phyloP scores from a whole-genome alignment of 225 moss, liverwort and hornwort genomes.

The Pseudoscleropodium purum region DNA sequence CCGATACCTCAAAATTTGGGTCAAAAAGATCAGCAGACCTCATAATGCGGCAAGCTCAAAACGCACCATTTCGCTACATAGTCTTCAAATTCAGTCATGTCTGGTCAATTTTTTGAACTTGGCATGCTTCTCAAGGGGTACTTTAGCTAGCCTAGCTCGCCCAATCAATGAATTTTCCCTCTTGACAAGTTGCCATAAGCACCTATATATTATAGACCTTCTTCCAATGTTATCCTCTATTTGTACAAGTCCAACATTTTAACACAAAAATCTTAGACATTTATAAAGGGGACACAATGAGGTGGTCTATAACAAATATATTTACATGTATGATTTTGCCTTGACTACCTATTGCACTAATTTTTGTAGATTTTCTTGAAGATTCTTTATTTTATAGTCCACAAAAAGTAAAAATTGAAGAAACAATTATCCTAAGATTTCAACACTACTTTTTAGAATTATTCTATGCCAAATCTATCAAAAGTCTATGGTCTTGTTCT shows the following conservation, averaged over 20 bases:
- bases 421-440: neutral
- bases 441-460: accelerated
- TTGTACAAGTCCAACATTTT: neutral
- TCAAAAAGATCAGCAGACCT: no score
- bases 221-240: accelerated
- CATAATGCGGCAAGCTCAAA: no score
- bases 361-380: neutral
- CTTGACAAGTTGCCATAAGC: no score
- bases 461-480: neutral
- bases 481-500: neutral
- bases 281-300: neutral
- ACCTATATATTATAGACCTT: neutral
- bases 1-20: no score
- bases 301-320: neutral
- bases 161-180: no score
- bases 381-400: neutral
- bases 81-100: no score
- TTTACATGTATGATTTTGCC: neutral
- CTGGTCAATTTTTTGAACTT: no score
- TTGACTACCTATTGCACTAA: neutral
- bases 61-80: no score
- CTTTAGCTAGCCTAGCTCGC: no score
- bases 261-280: neutral
- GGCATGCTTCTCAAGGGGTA: no score
- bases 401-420: neutral